phyloP scores from a whole-genome alignment of 441 rosid genomes.

The Aleurites moluccanus region DNA sequence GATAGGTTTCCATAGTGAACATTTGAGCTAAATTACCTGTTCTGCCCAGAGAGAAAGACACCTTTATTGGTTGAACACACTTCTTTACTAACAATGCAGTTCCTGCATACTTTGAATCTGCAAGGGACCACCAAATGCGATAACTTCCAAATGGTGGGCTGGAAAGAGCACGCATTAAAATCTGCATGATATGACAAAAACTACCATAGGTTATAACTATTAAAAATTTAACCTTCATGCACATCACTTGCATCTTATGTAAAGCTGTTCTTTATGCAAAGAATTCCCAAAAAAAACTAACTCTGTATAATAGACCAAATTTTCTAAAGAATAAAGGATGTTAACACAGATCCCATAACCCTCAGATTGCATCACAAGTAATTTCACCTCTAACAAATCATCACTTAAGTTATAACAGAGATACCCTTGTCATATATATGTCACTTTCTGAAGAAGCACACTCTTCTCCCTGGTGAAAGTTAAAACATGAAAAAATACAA shows the following conservation, averaged over 20 bases:
- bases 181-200: conserved; percentile 47
- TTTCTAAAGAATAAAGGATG: not conserved
- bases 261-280: conserved; percentile 3
- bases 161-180: conserved; percentile 74
- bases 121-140: conserved; percentile 94
- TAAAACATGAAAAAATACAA: not conserved
- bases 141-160: conserved; percentile 74
- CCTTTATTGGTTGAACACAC: conserved; percentile 60
- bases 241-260: conserved; percentile 6
- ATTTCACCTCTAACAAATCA: not conserved
- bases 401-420: not conserved
- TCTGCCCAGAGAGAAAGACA: conserved; percentile 72
- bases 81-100: conserved; percentile 89
- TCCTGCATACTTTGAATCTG: conserved; percentile 96
- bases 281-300: not conserved
- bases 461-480: not conserved
- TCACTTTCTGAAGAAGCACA: conserved; percentile 6
- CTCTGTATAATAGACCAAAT: not conserved
- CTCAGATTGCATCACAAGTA: not conserved
- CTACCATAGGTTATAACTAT: not conserved
- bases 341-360: not conserved
- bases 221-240: conserved; percentile 8
- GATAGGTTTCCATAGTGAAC: not conserved
- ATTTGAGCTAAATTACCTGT: conserved; percentile 47
- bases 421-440: no score